Conservation (phyloP, 1,284 basidiomycete species). For the Rhizoctonia solani region DNA sequence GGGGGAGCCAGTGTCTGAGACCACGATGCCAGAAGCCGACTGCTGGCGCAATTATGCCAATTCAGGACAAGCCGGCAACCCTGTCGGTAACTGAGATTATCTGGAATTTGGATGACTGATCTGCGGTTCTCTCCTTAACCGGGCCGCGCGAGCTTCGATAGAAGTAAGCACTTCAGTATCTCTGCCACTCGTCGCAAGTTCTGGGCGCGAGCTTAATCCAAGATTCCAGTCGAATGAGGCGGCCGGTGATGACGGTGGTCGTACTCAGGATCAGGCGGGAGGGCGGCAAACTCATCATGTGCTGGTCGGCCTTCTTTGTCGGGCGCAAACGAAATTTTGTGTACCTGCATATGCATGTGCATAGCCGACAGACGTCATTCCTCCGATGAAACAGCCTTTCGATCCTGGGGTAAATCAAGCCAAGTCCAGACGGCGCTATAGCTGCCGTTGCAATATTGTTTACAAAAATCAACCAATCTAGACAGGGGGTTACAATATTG, state of each 20-base stretch:
- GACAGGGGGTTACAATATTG: conserved; percentile 19
- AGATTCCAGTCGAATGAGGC: too few species aligned
- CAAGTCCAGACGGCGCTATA: neutral
- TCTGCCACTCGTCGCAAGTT: too few species aligned
- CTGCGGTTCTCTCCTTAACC: neutral
- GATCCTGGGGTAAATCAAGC: neutral
- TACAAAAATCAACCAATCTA: neutral
- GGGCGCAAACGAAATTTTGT: neutral
- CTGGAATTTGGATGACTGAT: neutral
- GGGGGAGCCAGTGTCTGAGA: too few species aligned
- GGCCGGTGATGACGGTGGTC: too few species aligned
- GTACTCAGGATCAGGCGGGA: neutral
- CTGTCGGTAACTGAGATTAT: too few species aligned
- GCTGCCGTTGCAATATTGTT: too few species aligned
- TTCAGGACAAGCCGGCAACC: neutral
- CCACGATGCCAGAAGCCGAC: too few species aligned
- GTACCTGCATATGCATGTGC: too few species aligned
- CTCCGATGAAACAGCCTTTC: neutral
- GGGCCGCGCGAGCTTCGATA: conserved; percentile 3
- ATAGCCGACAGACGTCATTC: conserved; percentile 7
- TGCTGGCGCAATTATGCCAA: too few species aligned
- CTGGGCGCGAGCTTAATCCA: too few species aligned
- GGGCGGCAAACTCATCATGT: neutral
- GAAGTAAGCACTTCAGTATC: too few species aligned
- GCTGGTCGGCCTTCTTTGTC: neutral